Percentiles rank a stretch among this genome's conserved stretches.
These are phyloP conservation scores for Dioscorea alata DNA, from an alignment of 106 monocot species.

Conservation along the genomic window DNA sequence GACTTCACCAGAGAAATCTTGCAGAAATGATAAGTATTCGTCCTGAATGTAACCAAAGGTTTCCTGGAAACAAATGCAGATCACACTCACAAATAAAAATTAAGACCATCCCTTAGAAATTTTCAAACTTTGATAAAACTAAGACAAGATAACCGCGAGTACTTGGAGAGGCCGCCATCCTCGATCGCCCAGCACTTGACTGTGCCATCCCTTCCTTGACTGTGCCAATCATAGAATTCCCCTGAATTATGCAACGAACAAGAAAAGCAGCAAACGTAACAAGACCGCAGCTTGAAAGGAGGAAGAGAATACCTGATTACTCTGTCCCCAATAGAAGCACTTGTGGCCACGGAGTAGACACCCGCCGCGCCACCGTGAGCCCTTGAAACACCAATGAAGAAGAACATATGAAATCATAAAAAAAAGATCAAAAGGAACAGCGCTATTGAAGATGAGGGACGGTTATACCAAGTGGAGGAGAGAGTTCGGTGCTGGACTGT, in stretches of 20 bases:
- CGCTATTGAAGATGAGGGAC: too few relatives aligned
- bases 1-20: constrained; percentile 81
- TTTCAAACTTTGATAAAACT: too few relatives aligned
- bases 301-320: constrained; percentile 50
- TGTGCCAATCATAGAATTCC: constrained; percentile 18
- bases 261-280: neutral
- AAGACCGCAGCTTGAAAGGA: neutral
- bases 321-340: constrained; percentile 41
- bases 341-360: constrained; percentile 65
- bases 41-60: constrained; percentile 58
- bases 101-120: too few relatives aligned
- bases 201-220: constrained; percentile 92
- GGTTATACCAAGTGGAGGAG: constrained; percentile 57
- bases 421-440: neutral
- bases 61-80: constrained; percentile 46
- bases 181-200: constrained; percentile 83
- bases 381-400: constrained; percentile 20
- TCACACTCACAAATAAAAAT: too few relatives aligned
- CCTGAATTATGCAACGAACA: neutral
- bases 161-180: constrained; percentile 79
- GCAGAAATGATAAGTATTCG: constrained; percentile 79
- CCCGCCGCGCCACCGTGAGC: constrained; percentile 82
- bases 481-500: constrained; percentile 56
- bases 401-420: neutral
- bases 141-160: neutral